Conservation (phyloP, 306 rosid genomes). For the Cucumis cinereus region DNA sequence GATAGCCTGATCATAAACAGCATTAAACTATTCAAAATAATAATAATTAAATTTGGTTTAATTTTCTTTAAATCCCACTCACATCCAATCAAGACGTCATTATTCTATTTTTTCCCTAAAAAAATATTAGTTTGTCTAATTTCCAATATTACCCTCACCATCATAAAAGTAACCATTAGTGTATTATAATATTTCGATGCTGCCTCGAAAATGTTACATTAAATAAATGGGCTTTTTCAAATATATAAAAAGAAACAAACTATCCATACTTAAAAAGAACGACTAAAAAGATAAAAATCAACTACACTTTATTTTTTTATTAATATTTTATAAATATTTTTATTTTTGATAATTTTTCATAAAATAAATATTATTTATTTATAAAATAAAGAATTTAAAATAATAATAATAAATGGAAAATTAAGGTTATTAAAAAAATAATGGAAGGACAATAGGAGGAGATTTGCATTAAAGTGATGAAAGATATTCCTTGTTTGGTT, state of each 20-base stretch:
- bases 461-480: background rate
- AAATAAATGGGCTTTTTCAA: no score
- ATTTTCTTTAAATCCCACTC: background rate
- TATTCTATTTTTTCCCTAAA: background rate
- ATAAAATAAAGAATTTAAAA: background rate
- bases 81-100: background rate
- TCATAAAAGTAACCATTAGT: background rate
- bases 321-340: no score
- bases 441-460: background rate
- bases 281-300: no score
- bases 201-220: no score
- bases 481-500: background rate
- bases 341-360: no score
- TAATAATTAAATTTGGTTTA: background rate
- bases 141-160: background rate
- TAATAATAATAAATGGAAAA: background rate
- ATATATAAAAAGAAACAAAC: no score
- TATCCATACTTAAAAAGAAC: no score
- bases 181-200: no score
- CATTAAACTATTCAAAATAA: background rate
- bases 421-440: background rate
- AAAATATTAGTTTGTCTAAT: background rate
- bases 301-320: no score
- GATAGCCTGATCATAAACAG: background rate
- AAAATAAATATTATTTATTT: no score